Conservation (phyloP, 2,329 filamentous ascomycete species). For the Fusarium napiforme region DNA sequence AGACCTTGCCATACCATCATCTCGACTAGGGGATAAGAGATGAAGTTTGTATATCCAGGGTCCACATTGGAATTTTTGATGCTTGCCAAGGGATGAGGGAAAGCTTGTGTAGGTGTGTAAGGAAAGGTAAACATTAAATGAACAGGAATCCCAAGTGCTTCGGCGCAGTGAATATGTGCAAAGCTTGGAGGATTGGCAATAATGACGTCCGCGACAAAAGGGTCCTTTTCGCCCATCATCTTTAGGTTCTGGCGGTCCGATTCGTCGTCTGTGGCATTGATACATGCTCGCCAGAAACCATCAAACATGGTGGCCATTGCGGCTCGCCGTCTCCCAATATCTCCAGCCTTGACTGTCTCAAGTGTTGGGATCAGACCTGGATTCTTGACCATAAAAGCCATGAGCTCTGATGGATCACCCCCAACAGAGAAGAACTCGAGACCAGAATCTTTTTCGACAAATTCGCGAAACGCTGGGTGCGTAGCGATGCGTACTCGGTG, state of each 20-base stretch:
- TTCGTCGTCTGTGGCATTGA: slow-evolving; percentile 75
- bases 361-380: slow-evolving; percentile 80
- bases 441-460: slow-evolving; percentile 76
- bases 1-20: slow-evolving; percentile 93
- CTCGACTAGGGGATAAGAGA: slow-evolving; percentile 82
- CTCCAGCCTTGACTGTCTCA: slow-evolving; percentile 77
- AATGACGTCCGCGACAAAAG: slow-evolving; percentile 80
- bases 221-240: slow-evolving; percentile 70
- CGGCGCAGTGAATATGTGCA: slow-evolving; percentile 82
- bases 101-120: slow-evolving; percentile 78
- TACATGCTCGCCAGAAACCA: slow-evolving; percentile 83
- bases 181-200: slow-evolving; percentile 86
- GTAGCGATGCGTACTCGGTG: slow-evolving; percentile 83
- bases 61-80: slow-evolving; percentile 80
- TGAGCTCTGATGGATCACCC: slow-evolving; percentile 81
- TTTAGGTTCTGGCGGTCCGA: slow-evolving; percentile 69
- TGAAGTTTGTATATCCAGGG: slow-evolving; percentile 79
- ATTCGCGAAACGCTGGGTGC: slow-evolving; percentile 80
- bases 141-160: slow-evolving; percentile 79
- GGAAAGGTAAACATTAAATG: slow-evolving; percentile 93
- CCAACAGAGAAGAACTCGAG: slow-evolving; percentile 85
- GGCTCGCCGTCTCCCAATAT: slow-evolving; percentile 73
- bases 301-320: slow-evolving; percentile 86
- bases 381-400: slow-evolving; percentile 92
- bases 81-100: slow-evolving; percentile 81